Percentiles rank a stretch among this genome's conserved stretches.
Evolutionary conservation across 495 filamentous ascomycete genomes (phyloP).

Genomic region (Thozetella sp.): DNA sequence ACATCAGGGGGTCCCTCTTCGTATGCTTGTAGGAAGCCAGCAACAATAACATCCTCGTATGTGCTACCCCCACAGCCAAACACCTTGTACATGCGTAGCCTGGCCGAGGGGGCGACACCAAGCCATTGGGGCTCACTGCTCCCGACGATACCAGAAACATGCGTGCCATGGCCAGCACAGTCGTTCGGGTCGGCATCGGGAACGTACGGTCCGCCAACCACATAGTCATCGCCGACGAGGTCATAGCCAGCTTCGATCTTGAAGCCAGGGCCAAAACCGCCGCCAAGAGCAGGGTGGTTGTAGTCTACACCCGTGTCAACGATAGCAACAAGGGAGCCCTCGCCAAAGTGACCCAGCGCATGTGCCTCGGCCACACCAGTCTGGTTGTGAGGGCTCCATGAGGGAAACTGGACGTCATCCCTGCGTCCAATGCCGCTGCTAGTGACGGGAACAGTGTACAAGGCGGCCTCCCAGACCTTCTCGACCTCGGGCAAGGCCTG

Average conservation of each 20-base stretch:
- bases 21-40: conserved; percentile 39
- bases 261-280: conserved; percentile 41
- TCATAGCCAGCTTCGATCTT: conserved; percentile 41
- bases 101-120: conserved; percentile 43
- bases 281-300: conserved; percentile 48
- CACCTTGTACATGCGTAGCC: conserved; percentile 40
- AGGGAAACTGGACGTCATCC: background rate
- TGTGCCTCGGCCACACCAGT: conserved; percentile 27
- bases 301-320: conserved; percentile 51
- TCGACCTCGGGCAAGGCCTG: background rate
- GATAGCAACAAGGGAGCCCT: conserved; percentile 27
- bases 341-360: conserved; percentile 21
- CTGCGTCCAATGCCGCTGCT: background rate
- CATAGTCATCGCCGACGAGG: conserved; percentile 26
- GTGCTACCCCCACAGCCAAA: conserved; percentile 20
- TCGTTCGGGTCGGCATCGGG: conserved; percentile 28
- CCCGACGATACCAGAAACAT: conserved; percentile 32
- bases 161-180: conserved; percentile 41
- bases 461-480: background rate
- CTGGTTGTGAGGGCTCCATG: conserved; percentile 9
- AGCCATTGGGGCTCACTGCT: conserved; percentile 29
- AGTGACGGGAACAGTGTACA: background rate
- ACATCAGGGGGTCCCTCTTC: conserved; percentile 44
- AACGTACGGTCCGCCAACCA: conserved; percentile 5
- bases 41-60: conserved; percentile 36